These are phyloP conservation scores for Darksidea phi DNA, from an alignment of 495 filamentous ascomycete species.

Conservation along the genomic window DNA sequence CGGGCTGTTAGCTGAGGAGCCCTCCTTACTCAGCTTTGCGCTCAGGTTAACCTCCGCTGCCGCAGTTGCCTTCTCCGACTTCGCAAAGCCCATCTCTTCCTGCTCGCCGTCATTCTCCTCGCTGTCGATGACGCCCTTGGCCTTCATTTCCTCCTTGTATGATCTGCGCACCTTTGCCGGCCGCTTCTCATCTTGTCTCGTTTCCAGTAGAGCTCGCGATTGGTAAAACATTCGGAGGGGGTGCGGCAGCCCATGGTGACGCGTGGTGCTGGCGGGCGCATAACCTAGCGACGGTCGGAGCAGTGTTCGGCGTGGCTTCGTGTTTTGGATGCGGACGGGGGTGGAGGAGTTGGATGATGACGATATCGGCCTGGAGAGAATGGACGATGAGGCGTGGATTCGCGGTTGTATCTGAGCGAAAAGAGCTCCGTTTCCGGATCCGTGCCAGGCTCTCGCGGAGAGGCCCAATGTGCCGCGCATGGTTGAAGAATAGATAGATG, in stretches of 20 bases:
- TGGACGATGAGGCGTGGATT: background rate
- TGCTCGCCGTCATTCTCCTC: conserved; percentile 52
- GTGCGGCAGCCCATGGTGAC: background rate
- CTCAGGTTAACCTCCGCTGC: conserved; percentile 89
- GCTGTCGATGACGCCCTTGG: conserved; percentile 33
- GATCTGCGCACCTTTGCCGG: conserved; percentile 26
- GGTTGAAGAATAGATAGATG: conserved; percentile 4
- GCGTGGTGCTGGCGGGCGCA: background rate
- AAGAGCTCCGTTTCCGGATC: conserved; percentile 41
- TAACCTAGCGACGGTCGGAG: no score
- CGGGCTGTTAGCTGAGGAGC: conserved; percentile 58
- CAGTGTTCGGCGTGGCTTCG: background rate
- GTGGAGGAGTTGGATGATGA: background rate
- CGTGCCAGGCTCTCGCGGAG: conserved; percentile 39
- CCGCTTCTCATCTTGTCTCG: conserved; percentile 4
- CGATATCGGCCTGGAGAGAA: background rate
- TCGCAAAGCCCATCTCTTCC: conserved; percentile 58
- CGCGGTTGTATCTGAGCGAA: conserved; percentile 39
- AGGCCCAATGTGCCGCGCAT: conserved; percentile 35
- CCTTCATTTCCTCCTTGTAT: conserved; percentile 36
- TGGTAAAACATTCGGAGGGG: conserved; percentile 19
- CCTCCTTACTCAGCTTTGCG: conserved; percentile 80
- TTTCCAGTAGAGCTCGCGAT: conserved; percentile 24
- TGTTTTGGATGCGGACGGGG: background rate
- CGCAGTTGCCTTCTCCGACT: conserved; percentile 76